These are phyloP conservation scores for Aspergillus sp. DNA, from an alignment of 2,329 filamentous ascomycete genomes.

Conservation along the genomic window DNA sequence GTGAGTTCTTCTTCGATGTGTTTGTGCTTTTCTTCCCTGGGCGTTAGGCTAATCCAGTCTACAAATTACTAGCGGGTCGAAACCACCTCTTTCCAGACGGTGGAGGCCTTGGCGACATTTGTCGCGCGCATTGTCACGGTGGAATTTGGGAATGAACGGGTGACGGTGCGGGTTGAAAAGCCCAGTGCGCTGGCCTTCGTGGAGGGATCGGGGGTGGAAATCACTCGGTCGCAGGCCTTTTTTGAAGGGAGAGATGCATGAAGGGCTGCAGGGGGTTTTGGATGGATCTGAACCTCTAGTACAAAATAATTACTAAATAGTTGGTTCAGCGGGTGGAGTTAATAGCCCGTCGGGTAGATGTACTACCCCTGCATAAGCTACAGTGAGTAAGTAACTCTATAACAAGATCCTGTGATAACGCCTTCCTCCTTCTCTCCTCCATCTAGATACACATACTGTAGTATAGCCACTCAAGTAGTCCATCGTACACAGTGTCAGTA, in stretches of 20 bases:
- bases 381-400: too few species aligned
- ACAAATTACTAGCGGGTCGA: conserved; percentile 44
- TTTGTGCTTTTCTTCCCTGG: neutral
- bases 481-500: too few species aligned
- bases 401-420: neutral
- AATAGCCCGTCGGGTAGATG: neutral
- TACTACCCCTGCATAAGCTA: too few species aligned
- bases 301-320: too few species aligned
- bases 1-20: conserved; percentile 24
- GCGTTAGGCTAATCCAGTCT: conserved; percentile 14
- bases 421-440: neutral
- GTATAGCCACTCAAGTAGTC: too few species aligned
- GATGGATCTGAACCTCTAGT: neutral
- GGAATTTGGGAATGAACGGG: conserved; percentile 47
- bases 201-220: conserved; percentile 51
- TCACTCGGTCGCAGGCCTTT: conserved; percentile 50
- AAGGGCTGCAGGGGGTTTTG: neutral
- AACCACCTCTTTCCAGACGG: conserved; percentile 51
- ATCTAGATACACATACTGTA: too few species aligned
- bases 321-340: neutral
- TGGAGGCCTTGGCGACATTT: conserved; percentile 54
- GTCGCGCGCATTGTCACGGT: conserved; percentile 50
- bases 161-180: conserved; percentile 53
- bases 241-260: conserved; percentile 33
- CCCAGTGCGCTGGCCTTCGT: conserved; percentile 55